Evolutionary conservation across 192 early-diverging fungal genomes (phyloP), one percentile per base, ranked within the genome.

Genomic region (Mortierella antarctica): DNA sequence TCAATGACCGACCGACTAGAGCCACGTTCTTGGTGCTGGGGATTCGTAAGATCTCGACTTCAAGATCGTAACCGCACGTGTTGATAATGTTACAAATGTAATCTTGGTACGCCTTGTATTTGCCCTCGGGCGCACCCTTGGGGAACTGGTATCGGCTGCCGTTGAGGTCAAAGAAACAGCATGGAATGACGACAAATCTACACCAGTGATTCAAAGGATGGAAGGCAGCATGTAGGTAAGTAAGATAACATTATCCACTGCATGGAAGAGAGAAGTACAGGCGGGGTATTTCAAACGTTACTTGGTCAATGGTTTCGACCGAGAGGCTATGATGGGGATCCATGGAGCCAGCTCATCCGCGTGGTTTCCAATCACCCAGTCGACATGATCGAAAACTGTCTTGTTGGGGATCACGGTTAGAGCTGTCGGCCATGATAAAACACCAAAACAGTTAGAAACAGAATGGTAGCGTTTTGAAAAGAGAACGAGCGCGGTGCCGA

Each of bases 331-430:
- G 31, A 94, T 89, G 15, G 95, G 94, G 31, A 94, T 91, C 91
- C 95, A 96, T 20, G 93, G 91, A 13, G 92, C 92, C 41, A 96
- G 84, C 73, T 96, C 95, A 74, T 96, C 95, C 4, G 95, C 91
- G 69, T 96, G 95, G 85, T 96, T 96, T 6, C 93, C 95, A 62
- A 96, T 92, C 20, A 96, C 80, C 94, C 94, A 96, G 64, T 92
- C 88, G 15, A 73, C 83, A 64, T 88, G 83, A 9, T 83, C 82
- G 55, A 86, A 90, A 21, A 52, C 57, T 46, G 65, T 84, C 15
- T 73, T 73, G 13, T 81, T 65, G 9, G 91, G 91, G 17, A 87
- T 79, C 5, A 96, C 50, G 0, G 92, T 91, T 61, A 88, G 73
- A 40, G 87, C 92, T 76, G 83, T 67, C 18, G 23, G 42, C 48